Conservation (phyloP, 352 stramenopile species). For the Globisporangium perplexum region DNA sequence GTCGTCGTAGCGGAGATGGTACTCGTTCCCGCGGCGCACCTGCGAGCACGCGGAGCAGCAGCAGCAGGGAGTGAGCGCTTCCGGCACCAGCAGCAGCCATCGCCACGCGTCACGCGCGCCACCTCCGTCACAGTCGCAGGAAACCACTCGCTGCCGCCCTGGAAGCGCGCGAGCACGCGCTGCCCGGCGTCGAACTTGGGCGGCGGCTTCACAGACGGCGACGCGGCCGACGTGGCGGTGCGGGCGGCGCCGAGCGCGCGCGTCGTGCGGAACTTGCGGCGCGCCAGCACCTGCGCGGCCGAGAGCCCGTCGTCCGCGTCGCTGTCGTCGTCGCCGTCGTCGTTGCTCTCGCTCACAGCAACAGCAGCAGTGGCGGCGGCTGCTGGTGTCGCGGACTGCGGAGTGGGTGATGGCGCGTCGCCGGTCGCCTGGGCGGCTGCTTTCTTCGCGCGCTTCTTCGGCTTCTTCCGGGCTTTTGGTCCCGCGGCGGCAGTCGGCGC, state of each 20-base stretch:
- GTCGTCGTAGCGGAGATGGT: conserved; percentile 77
- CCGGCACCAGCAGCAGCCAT: neutral
- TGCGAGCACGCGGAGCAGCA: conserved; percentile 11
- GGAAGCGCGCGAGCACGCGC: conserved; percentile 54
- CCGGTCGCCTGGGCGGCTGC: conserved; percentile 5
- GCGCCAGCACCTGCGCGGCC: conserved; percentile 55
- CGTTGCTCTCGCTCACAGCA: conserved; percentile 15
- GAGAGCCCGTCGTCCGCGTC: conserved; percentile 55
- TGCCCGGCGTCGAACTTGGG: conserved; percentile 31
- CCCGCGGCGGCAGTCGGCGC: neutral
- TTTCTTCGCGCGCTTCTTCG: conserved; percentile 49
- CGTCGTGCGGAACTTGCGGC: conserved; percentile 56
- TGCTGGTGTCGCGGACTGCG: neutral
- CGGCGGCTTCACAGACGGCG: conserved; percentile 12
- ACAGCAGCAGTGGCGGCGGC: neutral
- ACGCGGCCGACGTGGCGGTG: conserved; percentile 2
- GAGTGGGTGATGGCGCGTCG: neutral
- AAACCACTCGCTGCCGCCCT: conserved; percentile 55
- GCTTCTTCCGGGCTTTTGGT: conserved; percentile 29
- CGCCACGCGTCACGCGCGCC: neutral
- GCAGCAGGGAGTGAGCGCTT: neutral
- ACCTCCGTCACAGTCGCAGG: conserved; percentile 60
- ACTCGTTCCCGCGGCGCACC: conserved; percentile 58
- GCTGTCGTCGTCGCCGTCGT: conserved; percentile 25
- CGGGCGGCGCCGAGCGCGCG: conserved; percentile 28